These are phyloP conservation scores for Scedosporium apiospermum DNA, from an alignment of 2,329 filamentous ascomycete genomes.

Conservation along the genomic window DNA sequence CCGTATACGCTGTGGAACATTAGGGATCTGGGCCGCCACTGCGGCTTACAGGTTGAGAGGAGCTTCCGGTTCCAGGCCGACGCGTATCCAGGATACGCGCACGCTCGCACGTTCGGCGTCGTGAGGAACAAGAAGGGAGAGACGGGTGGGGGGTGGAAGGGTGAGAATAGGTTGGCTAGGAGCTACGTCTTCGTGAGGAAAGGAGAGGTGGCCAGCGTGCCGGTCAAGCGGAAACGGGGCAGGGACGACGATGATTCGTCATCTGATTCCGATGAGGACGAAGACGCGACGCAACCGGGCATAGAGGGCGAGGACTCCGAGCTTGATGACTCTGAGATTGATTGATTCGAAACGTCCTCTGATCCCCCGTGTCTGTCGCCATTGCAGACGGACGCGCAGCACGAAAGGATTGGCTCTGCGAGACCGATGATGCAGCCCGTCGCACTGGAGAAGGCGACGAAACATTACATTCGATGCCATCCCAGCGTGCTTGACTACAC, in stretches of 20 bases:
- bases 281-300: not conserved
- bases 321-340: not conserved
- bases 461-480: not conserved
- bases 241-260: conserved; percentile 22
- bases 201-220: conserved; percentile 31
- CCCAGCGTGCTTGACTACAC: not conserved
- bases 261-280: not conserved
- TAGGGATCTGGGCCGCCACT: conserved; percentile 72
- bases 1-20: conserved; percentile 97
- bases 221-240: conserved; percentile 18
- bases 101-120: conserved; percentile 64
- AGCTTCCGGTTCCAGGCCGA: conserved; percentile 60
- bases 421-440: not conserved
- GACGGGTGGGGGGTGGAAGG: conserved; percentile 32
- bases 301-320: not conserved
- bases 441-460: not conserved
- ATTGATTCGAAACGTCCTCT: not conserved
- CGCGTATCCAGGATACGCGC: conserved; percentile 64
- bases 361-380: too few species aligned
- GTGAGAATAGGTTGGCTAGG: conserved; percentile 35
- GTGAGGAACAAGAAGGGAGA: conserved; percentile 38
- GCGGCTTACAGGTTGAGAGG: conserved; percentile 57
- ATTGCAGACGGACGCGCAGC: too few species aligned
- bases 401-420: too few species aligned
- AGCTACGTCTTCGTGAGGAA: conserved; percentile 55